Evolutionary conservation across 1,284 basidiomycete genomes (phyloP), one percentile per base, ranked within the genome.

Genomic region (Ustilago sp.): DNA sequence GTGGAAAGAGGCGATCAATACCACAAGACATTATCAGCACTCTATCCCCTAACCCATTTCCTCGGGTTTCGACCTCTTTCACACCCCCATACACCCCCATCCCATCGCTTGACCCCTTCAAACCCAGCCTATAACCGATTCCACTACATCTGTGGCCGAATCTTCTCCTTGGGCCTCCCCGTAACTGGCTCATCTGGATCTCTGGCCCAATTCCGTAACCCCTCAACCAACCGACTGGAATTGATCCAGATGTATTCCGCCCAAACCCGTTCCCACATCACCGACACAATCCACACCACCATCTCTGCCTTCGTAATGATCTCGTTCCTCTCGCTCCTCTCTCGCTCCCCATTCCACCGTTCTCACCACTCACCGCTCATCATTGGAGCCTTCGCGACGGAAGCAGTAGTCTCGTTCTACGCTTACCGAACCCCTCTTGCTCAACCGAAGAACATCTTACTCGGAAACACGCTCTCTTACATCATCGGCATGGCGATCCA

Each of bases 341-440:
- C 47, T n/a, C 65, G 74, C 2, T 72, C 68, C 12, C 65, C 55
- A 1, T 72, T 72, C 62, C 65, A 68, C 41, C 68, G 74, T 1
- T 52, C 62, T 9, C 69, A 76, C 52, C 28, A 71, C 47, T 41
- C 80, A 1, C 79, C 75, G 0, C 51, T 80, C 31, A 57, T 79
- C 43, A 68, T 76, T 23, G 75, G 63, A 5, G 70, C 77, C 0
- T 81, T 84, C 54, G 82, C 77, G 0, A 80, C 82, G 48, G 82
- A 84, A 66, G 82, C 80, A 8, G 79, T 81, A 48, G 74, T 83
- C 7, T 66, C 79, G 5, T 84, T 80, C 52, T 79, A 76, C 7
- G 75, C 75, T 3, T 80, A 63, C 43, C 66, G 68, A 15, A 70
- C 71, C 0, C 77, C 79, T 2, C 59, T 84, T 0, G 75, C 78